Conservation (phyloP, 2,329 filamentous ascomycete species). For the Ophiostoma sp. region DNA sequence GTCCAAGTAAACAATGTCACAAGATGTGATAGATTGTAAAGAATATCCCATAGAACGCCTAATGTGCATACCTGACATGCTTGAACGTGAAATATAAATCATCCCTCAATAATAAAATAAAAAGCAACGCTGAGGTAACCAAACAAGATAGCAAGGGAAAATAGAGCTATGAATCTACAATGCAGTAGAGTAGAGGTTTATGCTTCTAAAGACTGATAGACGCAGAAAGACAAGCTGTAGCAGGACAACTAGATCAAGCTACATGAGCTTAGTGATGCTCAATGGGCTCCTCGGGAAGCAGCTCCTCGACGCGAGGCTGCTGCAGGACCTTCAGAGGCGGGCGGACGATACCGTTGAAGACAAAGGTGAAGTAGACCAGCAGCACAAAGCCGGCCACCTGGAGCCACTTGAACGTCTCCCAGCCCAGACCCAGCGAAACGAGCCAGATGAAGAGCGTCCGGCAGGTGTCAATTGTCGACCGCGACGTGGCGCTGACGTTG, state of each 20-base stretch:
- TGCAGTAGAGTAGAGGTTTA: background rate
- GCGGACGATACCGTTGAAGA: constrained; percentile 92
- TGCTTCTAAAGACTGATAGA: background rate
- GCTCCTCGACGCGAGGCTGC: constrained; percentile 57
- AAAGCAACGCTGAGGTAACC: constrained; percentile 1
- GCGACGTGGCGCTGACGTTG: constrained; percentile 83
- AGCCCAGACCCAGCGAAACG: constrained; percentile 85
- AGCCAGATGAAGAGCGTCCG: constrained; percentile 98
- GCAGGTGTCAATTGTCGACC: constrained; percentile 96
- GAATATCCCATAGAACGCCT: background rate
- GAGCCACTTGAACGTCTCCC: constrained; percentile 97
- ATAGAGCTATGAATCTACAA: background rate
- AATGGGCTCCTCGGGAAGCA: constrained; percentile 81
- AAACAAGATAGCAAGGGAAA: background rate
- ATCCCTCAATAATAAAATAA: background rate
- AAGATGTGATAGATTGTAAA: background rate
- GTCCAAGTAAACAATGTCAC: background rate
- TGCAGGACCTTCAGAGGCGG: constrained; percentile 65
- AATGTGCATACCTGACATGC: background rate
- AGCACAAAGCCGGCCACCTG: constrained; percentile 86
- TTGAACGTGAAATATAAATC: background rate
- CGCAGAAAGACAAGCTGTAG: too few species aligned
- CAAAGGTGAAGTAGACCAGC: constrained; percentile 92
- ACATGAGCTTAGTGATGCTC: constrained; percentile 76
- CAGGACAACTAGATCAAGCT: background rate